A percentile compares a stretch with the other conserved stretches of the same genome.
Evolutionary conservation across 768 basidiomycete genomes (phyloP).

Genomic region (Amanita inopinata): DNA sequence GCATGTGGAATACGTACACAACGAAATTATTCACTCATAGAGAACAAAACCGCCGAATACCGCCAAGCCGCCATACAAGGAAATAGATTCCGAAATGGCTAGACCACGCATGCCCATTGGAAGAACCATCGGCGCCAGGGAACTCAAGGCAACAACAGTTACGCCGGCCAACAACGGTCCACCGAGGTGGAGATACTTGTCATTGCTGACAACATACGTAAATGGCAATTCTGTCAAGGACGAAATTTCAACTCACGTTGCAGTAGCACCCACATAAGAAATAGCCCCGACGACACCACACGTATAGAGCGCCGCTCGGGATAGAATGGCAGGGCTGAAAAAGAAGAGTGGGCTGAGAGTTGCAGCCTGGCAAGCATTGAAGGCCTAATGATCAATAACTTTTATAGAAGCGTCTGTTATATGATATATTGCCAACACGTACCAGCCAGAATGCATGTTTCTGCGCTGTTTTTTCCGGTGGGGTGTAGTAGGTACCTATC

Average conservation of each 20-base stretch:
- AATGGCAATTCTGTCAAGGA: background rate
- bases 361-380: conserved; percentile 80
- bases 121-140: conserved; percentile 85
- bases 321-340: conserved; percentile 74
- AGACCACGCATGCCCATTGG: conserved; percentile 73
- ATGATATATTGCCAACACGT: conserved; percentile 17
- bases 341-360: conserved; percentile 87
- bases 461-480: conserved; percentile 65
- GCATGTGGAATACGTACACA: background rate
- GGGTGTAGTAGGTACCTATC: conserved; percentile 73
- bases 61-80: conserved; percentile 81
- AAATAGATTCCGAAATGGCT: conserved; percentile 67
- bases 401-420: background rate
- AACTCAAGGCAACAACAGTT: conserved; percentile 77
- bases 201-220: conserved; percentile 41
- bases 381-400: conserved; percentile 40
- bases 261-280: conserved; percentile 83
- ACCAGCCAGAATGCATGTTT: conserved; percentile 81
- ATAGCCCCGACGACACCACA: conserved; percentile 79
- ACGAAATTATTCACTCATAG: conserved; percentile 52
- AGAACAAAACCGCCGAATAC: conserved; percentile 84
- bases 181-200: conserved; percentile 79
- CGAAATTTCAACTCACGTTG: conserved; percentile 37
- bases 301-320: conserved; percentile 83
- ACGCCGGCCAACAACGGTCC: conserved; percentile 85